These are phyloP conservation scores for Metschnikowia shivogae DNA, from an alignment of 805 yeast genomes.

Conservation along the genomic window DNA sequence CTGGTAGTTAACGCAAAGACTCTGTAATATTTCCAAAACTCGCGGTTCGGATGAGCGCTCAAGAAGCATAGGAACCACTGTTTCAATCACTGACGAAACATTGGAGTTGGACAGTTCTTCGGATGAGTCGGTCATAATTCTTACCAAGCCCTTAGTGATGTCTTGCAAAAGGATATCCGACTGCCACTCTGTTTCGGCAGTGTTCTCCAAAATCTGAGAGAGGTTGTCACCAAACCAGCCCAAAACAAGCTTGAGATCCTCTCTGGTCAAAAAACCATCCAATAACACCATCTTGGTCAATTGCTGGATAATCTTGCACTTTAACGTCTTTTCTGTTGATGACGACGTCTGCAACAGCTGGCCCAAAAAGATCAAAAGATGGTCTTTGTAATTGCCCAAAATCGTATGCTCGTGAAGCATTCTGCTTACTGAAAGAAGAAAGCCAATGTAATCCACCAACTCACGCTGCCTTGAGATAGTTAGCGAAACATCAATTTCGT, in stretches of 20 bases:
- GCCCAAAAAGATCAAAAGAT: conserved; percentile 62
- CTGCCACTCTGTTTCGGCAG: conserved; percentile 18
- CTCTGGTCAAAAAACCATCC: conserved; percentile 42
- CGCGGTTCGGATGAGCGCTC: conserved; percentile 29
- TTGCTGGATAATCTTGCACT: conserved; percentile 63
- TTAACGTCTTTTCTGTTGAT: conserved; percentile 61
- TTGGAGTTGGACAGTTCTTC: conserved; percentile 22
- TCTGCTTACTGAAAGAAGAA: conserved; percentile 46
- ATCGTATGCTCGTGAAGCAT: conserved; percentile 27
- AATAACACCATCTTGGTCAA: conserved; percentile 54
- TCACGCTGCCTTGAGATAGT: conserved; percentile 57
- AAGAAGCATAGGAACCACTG: conserved; percentile 26
- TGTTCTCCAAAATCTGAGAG: conserved; percentile 33
- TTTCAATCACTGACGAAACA: conserved; percentile 37
- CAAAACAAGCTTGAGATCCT: conserved; percentile 59
- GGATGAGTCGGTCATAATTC: conserved; percentile 31
- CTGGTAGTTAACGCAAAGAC: conserved; percentile 37
- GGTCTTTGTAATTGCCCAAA: conserved; percentile 54
- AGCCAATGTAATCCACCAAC: conserved; percentile 56
- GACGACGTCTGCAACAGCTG: conserved; percentile 66
- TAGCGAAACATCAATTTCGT: conserved; percentile 25
- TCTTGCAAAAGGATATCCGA: conserved; percentile 51
- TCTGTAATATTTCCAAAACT: conserved; percentile 21
- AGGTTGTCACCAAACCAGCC: conserved; percentile 64
- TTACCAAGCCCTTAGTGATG: conserved; percentile 51